Base-by-base conservation (phyloP, 2,329 filamentous ascomycete genomes). In the Pseudocercospora fuligena region DNA sequence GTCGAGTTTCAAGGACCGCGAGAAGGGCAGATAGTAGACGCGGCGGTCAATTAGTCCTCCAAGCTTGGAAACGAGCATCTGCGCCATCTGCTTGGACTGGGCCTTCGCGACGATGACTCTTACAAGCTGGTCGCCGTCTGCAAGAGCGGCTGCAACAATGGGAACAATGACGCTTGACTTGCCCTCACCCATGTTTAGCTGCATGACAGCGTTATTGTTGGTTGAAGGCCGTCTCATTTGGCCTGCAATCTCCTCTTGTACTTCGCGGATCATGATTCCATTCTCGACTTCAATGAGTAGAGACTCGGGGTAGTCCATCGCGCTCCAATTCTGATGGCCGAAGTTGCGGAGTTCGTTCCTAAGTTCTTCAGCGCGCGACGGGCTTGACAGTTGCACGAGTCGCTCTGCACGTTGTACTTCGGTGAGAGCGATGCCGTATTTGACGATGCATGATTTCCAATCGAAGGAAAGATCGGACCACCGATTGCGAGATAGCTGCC, bases 111-210 rank as follows among this genome's bases (percentile, higher is more conserved):
- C 86, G 0, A 89, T 73, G 0, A 90, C 76, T 1, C 89, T 78
- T 0, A 83, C 81, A 0, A 91, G 77, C 0, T 80, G 76, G 0
- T 76, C 73, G 54, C 78, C 77, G 63, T 82, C 68, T 5, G 81
- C 78, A 3, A 83, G 71, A 0, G 74, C 69, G 0, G 85, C 78
- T 0, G 86, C 85, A 0, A 90, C 84, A 40, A 91, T 88, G 0
- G 89, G 90, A 0, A 90, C 82, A 58, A 93, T 92, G 1, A 91
- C 86, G 0, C 89, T 90, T 0, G 88, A 88, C 68, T 92, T 92
- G 0, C 89, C 90, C 72, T 90, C 85, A 0, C 90, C 90, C 89
- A 92, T 92, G 68, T 90, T 91, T 1, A 92, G 75, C 71, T 91
- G 88, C 80, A 91, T 84, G 0, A 89, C 84, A 0, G 82, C 75